These are phyloP conservation scores for Salvia rosmarinus DNA, from an alignment of 257 asterid genomes.

Conservation along the genomic window DNA sequence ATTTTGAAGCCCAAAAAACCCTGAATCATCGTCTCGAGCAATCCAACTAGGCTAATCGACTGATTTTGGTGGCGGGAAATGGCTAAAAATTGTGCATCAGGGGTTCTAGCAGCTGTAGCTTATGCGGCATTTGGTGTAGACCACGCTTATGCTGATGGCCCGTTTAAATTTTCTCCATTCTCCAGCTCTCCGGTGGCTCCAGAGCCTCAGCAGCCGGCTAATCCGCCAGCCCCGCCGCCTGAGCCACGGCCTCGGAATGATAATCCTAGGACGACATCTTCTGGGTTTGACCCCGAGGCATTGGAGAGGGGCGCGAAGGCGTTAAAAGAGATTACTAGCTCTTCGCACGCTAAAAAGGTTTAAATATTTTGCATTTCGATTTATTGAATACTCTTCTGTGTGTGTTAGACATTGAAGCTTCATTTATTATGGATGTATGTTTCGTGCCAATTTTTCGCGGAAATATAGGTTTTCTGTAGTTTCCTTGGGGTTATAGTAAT, in stretches of 20 bases:
- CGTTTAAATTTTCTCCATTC: constrained; percentile 59
- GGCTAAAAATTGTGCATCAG: constrained; percentile 63
- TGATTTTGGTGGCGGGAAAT: constrained; percentile 33
- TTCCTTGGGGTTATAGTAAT: background rate
- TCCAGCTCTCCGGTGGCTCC: constrained; percentile 46
- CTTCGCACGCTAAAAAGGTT: constrained; percentile 73
- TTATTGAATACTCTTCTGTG: background rate
- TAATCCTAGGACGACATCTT: constrained; percentile 80
- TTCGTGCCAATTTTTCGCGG: background rate
- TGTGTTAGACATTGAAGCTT: constrained; percentile 5
- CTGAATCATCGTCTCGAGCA: background rate
- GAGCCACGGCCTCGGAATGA: constrained; percentile 64
- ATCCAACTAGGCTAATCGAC: background rate
- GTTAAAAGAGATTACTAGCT: constrained; percentile 55
- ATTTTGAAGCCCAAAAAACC: background rate
- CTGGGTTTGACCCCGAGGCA: constrained; percentile 96
- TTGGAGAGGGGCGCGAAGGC: constrained; percentile 83
- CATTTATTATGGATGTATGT: background rate
- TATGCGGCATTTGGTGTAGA: constrained; percentile 58
- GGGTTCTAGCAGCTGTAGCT: constrained; percentile 67
- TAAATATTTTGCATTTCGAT: background rate
- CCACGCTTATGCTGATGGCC: constrained; percentile 62
- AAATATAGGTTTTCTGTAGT: constrained; percentile 4
- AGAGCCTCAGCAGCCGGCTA: constrained; percentile 40
- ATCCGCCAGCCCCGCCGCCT: constrained; percentile 44